phyloP scores from a whole-genome alignment of 1,139 yeast genomes.

The Zygosaccharomyces sapae region DNA sequence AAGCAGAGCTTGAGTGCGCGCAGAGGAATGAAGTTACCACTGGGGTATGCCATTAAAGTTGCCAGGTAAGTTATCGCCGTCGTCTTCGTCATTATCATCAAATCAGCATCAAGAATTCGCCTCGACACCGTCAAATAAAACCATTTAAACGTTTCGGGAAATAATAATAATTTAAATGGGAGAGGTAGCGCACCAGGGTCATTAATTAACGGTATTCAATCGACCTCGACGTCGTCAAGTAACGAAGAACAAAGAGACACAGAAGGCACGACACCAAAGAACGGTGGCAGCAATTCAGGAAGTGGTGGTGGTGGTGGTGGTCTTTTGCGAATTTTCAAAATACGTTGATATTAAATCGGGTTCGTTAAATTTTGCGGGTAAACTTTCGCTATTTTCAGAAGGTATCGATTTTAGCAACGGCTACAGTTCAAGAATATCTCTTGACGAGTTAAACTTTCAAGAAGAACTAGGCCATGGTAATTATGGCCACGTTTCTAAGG shows the following conservation, averaged over 20 bases:
- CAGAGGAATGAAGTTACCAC: constrained; percentile 36
- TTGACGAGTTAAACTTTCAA: constrained; percentile 77
- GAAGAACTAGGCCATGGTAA: constrained; percentile 94
- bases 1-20: constrained; percentile 36
- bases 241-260: constrained; percentile 28
- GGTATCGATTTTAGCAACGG: constrained; percentile 92
- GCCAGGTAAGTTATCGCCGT: constrained; percentile 18
- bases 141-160: constrained; percentile 13
- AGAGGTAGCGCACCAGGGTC: constrained; percentile 35
- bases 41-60: constrained; percentile 34
- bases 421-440: constrained; percentile 75
- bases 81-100: constrained; percentile 12
- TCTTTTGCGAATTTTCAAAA: constrained; percentile 70
- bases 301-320: constrained; percentile 28
- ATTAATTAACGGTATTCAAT: constrained; percentile 31
- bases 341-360: constrained; percentile 91
- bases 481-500: constrained; percentile 92
- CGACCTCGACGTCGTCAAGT: constrained; percentile 35
- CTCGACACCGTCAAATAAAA: constrained; percentile 29
- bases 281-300: constrained; percentile 21
- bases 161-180: constrained; percentile 13
- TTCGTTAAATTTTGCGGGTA: constrained; percentile 84
- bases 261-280: constrained; percentile 28
- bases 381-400: constrained; percentile 84
- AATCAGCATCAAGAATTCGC: constrained; percentile 31